A percentile compares a stretch with the other conserved stretches of the same genome.
These are phyloP conservation scores for Pulchroboletus neoregius DNA, from an alignment of 1,284 basidiomycete species.

Conservation along the genomic window DNA sequence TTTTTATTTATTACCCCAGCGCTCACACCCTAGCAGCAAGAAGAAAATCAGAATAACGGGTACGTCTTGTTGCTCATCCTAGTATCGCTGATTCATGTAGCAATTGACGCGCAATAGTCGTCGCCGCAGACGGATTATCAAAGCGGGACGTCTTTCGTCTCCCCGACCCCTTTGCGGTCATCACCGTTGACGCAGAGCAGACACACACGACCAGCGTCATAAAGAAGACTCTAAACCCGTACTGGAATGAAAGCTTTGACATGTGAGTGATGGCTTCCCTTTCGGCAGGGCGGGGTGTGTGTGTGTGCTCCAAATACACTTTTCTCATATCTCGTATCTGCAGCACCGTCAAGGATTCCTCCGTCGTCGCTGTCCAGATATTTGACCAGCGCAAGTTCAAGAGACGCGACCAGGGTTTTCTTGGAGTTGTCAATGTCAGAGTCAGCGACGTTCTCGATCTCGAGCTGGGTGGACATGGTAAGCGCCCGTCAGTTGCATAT, in stretches of 20 bases:
- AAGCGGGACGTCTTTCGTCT: slow-evolving; percentile 91
- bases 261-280: slow-evolving; percentile 47
- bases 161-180: slow-evolving; percentile 92
- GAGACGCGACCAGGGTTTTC: slow-evolving; percentile 89
- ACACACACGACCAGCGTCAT: slow-evolving; percentile 90
- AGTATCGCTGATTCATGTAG: background rate
- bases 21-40: slow-evolving; percentile 35
- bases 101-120: slow-evolving; percentile 54
- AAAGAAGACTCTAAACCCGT: slow-evolving; percentile 87
- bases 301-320: background rate
- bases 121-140: slow-evolving; percentile 84
- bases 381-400: slow-evolving; percentile 98
- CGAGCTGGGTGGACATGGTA: slow-evolving; percentile 85
- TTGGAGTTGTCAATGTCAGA: slow-evolving; percentile 90
- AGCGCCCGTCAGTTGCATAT: slow-evolving; percentile 30
- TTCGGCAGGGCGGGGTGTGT: background rate
- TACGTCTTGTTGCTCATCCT: slow-evolving; percentile 24
- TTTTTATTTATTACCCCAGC: background rate
- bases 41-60: slow-evolving; percentile 64
- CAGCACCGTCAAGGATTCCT: slow-evolving; percentile 86
- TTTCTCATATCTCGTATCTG: slow-evolving; percentile 11
- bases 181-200: slow-evolving; percentile 92
- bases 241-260: slow-evolving; percentile 94
- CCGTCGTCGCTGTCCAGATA: slow-evolving; percentile 90
- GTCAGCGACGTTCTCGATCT: slow-evolving; percentile 89